Evolutionary conservation across 306 rosid genomes (phyloP).

Genomic region (Neltuma alba): DNA sequence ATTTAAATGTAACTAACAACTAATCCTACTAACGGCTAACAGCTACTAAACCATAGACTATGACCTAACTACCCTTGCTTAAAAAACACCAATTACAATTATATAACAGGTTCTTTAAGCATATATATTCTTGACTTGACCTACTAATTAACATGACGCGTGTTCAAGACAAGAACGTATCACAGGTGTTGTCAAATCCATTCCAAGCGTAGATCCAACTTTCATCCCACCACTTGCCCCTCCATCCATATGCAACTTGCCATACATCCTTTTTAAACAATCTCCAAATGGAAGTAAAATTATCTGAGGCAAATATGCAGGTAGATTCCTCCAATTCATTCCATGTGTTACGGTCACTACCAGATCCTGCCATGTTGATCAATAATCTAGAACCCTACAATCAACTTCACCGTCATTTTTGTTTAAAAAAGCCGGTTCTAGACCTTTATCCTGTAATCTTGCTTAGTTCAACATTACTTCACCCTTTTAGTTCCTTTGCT

Average conservation of each 20-base stretch:
- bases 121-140: not conserved
- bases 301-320: not conserved
- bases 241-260: not conserved
- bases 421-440: not conserved
- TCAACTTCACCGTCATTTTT: not conserved
- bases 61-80: no score
- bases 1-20: no score
- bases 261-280: not conserved
- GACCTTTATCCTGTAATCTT: not conserved
- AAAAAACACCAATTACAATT: no score
- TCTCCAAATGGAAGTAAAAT: not conserved
- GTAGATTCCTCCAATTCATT: not conserved
- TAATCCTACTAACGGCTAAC: no score
- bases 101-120: no score
- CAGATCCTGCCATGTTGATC: not conserved
- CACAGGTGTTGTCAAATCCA: not conserved
- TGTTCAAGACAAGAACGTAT: not conserved
- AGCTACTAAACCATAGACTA: no score
- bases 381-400: not conserved
- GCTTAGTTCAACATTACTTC: not conserved
- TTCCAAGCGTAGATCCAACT: not conserved
- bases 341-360: not conserved
- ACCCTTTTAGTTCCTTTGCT: not conserved
- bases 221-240: not conserved
- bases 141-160: not conserved